A percentile compares a stretch with the other conserved stretches of the same genome.
phyloP scores from a whole-genome alignment of 768 basidiomycete genomes.

The Lentinula detonsa region DNA sequence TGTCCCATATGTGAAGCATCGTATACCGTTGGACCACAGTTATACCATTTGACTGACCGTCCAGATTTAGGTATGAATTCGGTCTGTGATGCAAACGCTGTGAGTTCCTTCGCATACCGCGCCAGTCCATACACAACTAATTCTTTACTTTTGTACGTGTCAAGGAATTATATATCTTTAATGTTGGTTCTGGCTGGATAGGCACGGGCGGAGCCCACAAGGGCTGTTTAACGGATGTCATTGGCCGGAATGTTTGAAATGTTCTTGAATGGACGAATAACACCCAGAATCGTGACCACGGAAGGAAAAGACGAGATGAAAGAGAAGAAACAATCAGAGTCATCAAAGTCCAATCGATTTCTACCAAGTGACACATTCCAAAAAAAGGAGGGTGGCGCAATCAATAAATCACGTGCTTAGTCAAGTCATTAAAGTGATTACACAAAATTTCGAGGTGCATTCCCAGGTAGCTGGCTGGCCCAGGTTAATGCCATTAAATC shows the following conservation, averaged over 20 bases:
- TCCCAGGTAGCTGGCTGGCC: too few relatives aligned
- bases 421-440: too few relatives aligned
- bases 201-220: slow-evolving; percentile 48
- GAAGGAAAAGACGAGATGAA: not conserved
- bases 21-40: slow-evolving; percentile 98
- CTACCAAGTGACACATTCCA: not conserved
- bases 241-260: not conserved
- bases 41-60: slow-evolving; percentile 92
- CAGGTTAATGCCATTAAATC: too few relatives aligned
- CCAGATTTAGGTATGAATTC: slow-evolving; percentile 70
- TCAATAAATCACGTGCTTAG: not conserved
- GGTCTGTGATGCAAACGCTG: slow-evolving; percentile 36
- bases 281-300: not conserved
- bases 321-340: not conserved
- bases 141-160: slow-evolving; percentile 75
- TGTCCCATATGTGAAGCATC: slow-evolving; percentile 99
- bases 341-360: not conserved
- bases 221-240: slow-evolving; percentile 47
- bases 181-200: slow-evolving; percentile 49
- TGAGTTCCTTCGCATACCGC: not conserved
- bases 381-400: not conserved
- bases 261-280: not conserved
- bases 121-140: slow-evolving; percentile 14
- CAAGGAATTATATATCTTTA: slow-evolving; percentile 89
- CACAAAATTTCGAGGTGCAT: too few relatives aligned